phyloP scores from a whole-genome alignment of 768 basidiomycete species.

The Lactarius hengduanensis region DNA sequence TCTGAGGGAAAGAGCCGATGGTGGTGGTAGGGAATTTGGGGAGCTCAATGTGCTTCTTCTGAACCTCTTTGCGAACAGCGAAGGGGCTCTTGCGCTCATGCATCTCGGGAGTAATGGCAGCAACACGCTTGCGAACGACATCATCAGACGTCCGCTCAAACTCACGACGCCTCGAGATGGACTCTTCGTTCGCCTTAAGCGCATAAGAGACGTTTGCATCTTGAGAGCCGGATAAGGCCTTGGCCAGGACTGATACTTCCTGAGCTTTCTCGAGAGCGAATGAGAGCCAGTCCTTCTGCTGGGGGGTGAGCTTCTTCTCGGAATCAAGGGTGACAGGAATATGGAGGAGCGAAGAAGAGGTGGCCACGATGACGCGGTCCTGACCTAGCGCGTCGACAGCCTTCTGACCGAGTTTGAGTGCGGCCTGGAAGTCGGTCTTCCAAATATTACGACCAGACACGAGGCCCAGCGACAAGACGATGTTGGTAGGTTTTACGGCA shows the following conservation, averaged over 20 bases:
- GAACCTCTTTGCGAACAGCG: slow-evolving; percentile 80
- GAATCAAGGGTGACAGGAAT: slow-evolving; percentile 93
- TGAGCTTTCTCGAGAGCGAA: slow-evolving; percentile 95
- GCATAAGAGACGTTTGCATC: slow-evolving; percentile 65
- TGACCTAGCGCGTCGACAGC: slow-evolving; percentile 80
- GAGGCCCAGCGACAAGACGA: slow-evolving; percentile 88
- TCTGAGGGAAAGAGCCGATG: slow-evolving; percentile 99
- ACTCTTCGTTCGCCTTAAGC: slow-evolving; percentile 84
- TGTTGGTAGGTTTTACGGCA: slow-evolving; percentile 78
- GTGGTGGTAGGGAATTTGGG: slow-evolving; percentile 99
- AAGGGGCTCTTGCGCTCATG: slow-evolving; percentile 90
- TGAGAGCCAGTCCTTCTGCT: slow-evolving; percentile 98
- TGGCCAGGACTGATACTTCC: slow-evolving; percentile 87
- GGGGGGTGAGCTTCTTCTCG: slow-evolving; percentile 83
- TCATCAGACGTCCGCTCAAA: slow-evolving; percentile 95
- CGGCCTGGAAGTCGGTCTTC: slow-evolving; percentile 91
- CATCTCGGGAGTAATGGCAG: slow-evolving; percentile 82
- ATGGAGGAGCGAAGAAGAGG: slow-evolving; percentile 97
- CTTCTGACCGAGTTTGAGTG: slow-evolving; percentile 79
- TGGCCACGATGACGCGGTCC: slow-evolving; percentile 89
- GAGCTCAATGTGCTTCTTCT: slow-evolving; percentile 83
- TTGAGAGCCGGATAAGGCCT: slow-evolving; percentile 82
- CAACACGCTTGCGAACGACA: slow-evolving; percentile 92
- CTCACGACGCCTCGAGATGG: slow-evolving; percentile 90
- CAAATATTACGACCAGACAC: slow-evolving; percentile 99